Evolutionary conservation across 805 yeast genomes (phyloP), one percentile per base, ranked within the genome.

Genomic region (Cyberlindnera xylosilytica): DNA sequence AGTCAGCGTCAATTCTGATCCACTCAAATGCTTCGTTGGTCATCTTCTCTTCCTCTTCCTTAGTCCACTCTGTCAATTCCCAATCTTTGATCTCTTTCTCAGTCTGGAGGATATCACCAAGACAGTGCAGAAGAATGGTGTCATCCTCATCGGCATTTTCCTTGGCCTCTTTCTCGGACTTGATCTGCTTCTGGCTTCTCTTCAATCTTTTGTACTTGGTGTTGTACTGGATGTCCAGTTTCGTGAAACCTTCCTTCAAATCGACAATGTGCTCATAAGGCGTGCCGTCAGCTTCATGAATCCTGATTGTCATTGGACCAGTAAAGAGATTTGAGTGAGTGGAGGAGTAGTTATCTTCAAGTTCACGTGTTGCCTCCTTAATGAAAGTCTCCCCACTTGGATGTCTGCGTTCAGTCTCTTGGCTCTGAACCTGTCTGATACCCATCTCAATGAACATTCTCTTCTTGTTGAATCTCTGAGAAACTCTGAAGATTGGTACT

Each of bases 181-280:
- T 54, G 49, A 68, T 59, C 34, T 63, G 62, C 48, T 61, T 68
- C 43, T 71, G 74, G 43, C 74, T 76, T 51, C 87, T 79, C 56
- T 83, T 87, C 44, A 85, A 65, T 49, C 96, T 78, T 63, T 88
- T 87, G 60, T 87, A 88, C 61, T 89, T 91, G 5, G 98, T 88
- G 63, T 93, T 93, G 65, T 93, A 93, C 58, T 88, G 98, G 36
- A 93, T 88, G 57, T 93, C 99, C 34, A 93, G 69, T 57, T 87
- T 88, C 1, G 96, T 87, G 51, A 81, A 79, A 1, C 80, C 76
- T 34, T 91, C 97, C 53, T 88, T 87, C 39, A 93, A 68, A 51
- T 88, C 95, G 18, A 93, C 96, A 36, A 93, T 91, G 61, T 93
- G 99, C 57, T 93, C 99, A 58, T 93, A 93, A 0, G 99, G 99